Conservation (phyloP, 805 yeast genomes). For the Saccharomyces mikatae region DNA sequence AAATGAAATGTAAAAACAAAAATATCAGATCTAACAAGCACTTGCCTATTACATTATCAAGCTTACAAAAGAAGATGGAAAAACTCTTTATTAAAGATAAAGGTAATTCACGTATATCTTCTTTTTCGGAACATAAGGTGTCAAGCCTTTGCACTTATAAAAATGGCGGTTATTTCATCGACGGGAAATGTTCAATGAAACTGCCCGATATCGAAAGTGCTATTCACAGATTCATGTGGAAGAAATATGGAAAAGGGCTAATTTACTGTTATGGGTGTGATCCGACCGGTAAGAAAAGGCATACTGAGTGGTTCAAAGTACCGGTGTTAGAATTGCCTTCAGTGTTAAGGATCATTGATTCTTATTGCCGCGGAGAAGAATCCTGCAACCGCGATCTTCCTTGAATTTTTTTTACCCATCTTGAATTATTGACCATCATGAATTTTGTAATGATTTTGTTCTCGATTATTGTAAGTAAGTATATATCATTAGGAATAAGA, state of each 20-base stretch:
- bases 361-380: constrained; percentile 6
- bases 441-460: background rate
- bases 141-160: constrained; percentile 7
- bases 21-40: background rate
- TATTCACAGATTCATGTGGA: constrained; percentile 24
- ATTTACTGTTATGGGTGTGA: constrained; percentile 26
- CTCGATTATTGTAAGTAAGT: background rate
- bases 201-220: constrained; percentile 16
- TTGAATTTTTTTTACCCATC: background rate
- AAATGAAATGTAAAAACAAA: background rate
- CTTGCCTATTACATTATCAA: background rate
- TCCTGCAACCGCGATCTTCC: background rate
- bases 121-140: background rate
- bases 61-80: background rate
- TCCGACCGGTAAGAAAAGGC: constrained; percentile 14
- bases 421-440: background rate
- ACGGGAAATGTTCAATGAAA: constrained; percentile 10
- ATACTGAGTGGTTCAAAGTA: constrained; percentile 25
- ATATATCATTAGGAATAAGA: background rate
- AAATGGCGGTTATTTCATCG: constrained; percentile 21
- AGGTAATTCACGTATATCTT: background rate
- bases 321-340: constrained; percentile 19
- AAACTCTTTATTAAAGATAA: background rate
- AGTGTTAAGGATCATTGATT: constrained; percentile 14
- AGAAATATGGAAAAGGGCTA: constrained; percentile 24